Conservation (phyloP, 495 filamentous ascomycete species). For the Pyronema omphalodes region DNA sequence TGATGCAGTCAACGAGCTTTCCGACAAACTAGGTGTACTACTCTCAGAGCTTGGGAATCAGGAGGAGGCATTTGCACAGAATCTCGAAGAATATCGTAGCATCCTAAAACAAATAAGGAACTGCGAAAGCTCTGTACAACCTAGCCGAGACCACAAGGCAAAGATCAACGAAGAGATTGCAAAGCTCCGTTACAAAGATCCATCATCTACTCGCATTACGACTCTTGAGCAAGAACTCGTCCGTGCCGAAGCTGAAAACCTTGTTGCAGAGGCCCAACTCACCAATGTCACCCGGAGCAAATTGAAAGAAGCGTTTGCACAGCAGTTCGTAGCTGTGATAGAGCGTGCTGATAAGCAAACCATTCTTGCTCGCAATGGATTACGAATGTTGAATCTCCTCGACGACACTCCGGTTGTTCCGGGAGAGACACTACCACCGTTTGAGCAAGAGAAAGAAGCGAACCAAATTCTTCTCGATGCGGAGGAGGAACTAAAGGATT, state of each 20-base stretch:
- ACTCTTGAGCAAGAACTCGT: slow-evolving; percentile 91
- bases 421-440: slow-evolving; percentile 52
- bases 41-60: slow-evolving; percentile 81
- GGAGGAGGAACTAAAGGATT: slow-evolving; percentile 66
- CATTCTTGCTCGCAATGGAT: slow-evolving; percentile 75
- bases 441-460: slow-evolving; percentile 43
- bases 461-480: slow-evolving; percentile 81
- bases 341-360: slow-evolving; percentile 94
- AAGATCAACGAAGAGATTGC: slow-evolving; percentile 83
- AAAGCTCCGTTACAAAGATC: slow-evolving; percentile 76
- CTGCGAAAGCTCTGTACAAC: slow-evolving; percentile 84
- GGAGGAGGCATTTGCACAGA: slow-evolving; percentile 71
- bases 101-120: slow-evolving; percentile 80
- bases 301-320: slow-evolving; percentile 78
- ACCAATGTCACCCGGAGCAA: slow-evolving; percentile 91
- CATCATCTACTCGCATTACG: slow-evolving; percentile 51
- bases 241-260: slow-evolving; percentile 77
- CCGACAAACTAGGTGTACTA: slow-evolving; percentile 85
- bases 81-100: slow-evolving; percentile 61
- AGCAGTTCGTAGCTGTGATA: slow-evolving; percentile 70
- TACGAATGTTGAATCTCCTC: slow-evolving; percentile 66
- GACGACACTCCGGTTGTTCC: slow-evolving; percentile 84
- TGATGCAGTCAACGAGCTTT: slow-evolving; percentile 68
- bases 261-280: slow-evolving; percentile 93
- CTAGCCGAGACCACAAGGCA: slow-evolving; percentile 61